These are phyloP conservation scores for Chloranthus sessilifolius DNA, from an alignment of 164 flowering plant species.

Conservation along the genomic window DNA sequence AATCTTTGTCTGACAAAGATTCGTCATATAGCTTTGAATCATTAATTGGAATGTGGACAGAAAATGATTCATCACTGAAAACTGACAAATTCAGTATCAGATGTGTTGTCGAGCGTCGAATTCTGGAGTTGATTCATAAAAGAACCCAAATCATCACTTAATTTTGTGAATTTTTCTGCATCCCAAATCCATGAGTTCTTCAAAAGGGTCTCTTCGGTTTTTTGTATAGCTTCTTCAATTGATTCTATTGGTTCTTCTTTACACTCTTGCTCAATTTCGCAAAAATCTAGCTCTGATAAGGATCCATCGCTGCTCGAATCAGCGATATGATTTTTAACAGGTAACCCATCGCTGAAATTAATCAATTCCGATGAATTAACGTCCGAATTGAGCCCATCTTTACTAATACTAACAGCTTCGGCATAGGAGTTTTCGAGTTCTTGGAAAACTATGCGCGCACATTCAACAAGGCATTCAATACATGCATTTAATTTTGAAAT, in stretches of 20 bases:
- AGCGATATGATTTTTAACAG: slow-evolving; percentile 16
- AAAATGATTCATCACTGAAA: slow-evolving; percentile 4
- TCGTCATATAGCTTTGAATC: neutral
- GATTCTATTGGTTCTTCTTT: slow-evolving; percentile 14
- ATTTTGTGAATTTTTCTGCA: slow-evolving; percentile 1
- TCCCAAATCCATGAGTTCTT: slow-evolving; percentile 4
- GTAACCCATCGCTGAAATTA: slow-evolving; percentile 26
- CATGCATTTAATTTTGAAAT: no score
- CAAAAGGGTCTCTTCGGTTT: slow-evolving; percentile 6
- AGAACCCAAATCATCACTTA: slow-evolving; percentile 21
- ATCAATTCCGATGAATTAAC: slow-evolving; percentile 37
- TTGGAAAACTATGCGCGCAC: no score
- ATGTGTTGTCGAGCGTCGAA: no score
- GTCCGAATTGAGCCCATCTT: no score
- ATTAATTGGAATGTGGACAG: neutral
- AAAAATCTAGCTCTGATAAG: slow-evolving; percentile 52
- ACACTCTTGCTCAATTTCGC: neutral
- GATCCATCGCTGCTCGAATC: slow-evolving; percentile 37
- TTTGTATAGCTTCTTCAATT: slow-evolving; percentile 9
- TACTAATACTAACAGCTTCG: no score
- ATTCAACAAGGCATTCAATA: no score
- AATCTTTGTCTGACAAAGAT: slow-evolving; percentile 23
- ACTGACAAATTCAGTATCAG: slow-evolving; percentile 7
- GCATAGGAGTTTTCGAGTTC: no score
- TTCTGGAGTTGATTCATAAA: slow-evolving; percentile 22